Evolutionary conservation across 2,329 filamentous ascomycete genomes (phyloP).

Genomic region (Cladosporium oxysporum): DNA sequence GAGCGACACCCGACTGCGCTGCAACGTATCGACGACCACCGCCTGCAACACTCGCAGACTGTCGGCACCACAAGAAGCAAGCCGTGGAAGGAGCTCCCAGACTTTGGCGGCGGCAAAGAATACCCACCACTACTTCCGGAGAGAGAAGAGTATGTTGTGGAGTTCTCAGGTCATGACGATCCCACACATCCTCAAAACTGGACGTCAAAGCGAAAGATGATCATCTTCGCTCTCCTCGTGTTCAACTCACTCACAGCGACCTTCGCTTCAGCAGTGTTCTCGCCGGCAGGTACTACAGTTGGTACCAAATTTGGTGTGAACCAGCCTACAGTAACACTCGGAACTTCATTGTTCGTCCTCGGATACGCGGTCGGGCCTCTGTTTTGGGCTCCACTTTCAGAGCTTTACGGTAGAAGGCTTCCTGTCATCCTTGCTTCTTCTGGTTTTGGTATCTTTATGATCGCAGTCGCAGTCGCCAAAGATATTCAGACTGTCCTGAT

Average conservation of each 20-base stretch:
- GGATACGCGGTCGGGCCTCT: conserved; percentile 41
- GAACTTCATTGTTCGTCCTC: conserved; percentile 43
- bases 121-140: conserved; percentile 70
- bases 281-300: conserved; percentile 46
- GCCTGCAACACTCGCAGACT: conserved; percentile 70
- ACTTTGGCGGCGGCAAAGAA: conserved; percentile 72
- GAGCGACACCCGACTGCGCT: conserved; percentile 70
- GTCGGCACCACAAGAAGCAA: conserved; percentile 55
- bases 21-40: conserved; percentile 69
- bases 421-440: conserved; percentile 38
- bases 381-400: conserved; percentile 54
- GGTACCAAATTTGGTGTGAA: conserved; percentile 46
- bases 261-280: conserved; percentile 52
- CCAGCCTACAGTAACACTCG: conserved; percentile 40
- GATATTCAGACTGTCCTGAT: conserved; percentile 43
- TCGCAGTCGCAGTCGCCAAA: conserved; percentile 45
- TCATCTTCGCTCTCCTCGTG: conserved; percentile 67
- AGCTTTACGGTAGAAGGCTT: conserved; percentile 40
- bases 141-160: conserved; percentile 76
- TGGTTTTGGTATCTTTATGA: conserved; percentile 48
- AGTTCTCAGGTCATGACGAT: conserved; percentile 79
- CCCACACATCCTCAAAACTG: conserved; percentile 83
- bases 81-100: conserved; percentile 59
- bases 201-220: conserved; percentile 71
- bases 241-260: conserved; percentile 72